Base-by-base conservation (phyloP, 805 yeast genomes). In the Pichia scutulata region DNA sequence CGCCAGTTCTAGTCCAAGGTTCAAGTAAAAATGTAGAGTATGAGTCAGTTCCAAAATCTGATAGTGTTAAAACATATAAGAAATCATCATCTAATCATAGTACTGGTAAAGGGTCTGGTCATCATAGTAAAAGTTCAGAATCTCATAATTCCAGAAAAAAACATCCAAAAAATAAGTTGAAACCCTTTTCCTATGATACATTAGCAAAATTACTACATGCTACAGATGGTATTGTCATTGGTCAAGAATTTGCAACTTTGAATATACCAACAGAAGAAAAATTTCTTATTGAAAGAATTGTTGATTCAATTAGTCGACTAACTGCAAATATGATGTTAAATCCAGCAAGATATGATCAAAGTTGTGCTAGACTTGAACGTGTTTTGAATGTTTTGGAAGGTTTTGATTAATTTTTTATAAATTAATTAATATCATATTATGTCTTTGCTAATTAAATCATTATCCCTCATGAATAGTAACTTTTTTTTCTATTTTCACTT, bases 251-350 rank as follows among this genome's bases (percentile, higher is more conserved):
- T 62, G 79, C 82, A 41, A 79, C 80, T 47, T 68, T 90, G 52
- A 86, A 84, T 39, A 73, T 89, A 55, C 89, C 92, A 10, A 68
- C 75, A 0, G 84, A 83, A 52, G 96, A 89, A 60, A 84, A 86
- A 57, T 83, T 80, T 58, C 72, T 90, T 40, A 72, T 92, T 41
- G 97, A 92, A 61, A 82, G 88, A 65, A 80, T 92, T 45, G 86
- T 92, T 3, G 96, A 89, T 60, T 82, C 95, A 2, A 71, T 92
- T 44, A 83, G 93, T 39, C 75, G 93, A 58, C 75, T 93, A 52
- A 89, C 96, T 3, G 88, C 90, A 48, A 97, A 89, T 61, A 89
- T 93, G 87, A 85, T 89, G 48, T 64, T 87, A 50, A 96, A 92
- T 64, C 88, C 88, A 26, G 80, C 78, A 26, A 79, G 93, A 60